Evolutionary conservation across 2,329 filamentous ascomycete genomes (phyloP), one percentile per base, ranked within the genome.

Genomic region (Alternaria hordeiaustralica): DNA sequence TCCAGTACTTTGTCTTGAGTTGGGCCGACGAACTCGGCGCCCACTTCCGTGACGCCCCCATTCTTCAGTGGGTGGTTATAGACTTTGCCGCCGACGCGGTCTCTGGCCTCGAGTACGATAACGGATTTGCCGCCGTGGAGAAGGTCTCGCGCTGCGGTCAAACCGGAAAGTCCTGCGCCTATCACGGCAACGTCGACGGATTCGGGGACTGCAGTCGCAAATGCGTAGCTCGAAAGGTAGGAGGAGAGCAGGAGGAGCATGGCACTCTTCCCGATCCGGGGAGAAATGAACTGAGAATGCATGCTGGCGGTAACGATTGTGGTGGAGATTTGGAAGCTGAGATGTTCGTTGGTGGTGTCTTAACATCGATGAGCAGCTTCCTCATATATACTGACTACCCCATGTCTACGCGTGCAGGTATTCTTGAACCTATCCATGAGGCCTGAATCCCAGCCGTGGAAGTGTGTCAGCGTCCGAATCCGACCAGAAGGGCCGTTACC

Each of bases 51-150:
- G 44, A 71, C 58, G 13, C 65, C 67, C 3, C 71, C 69, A 51
- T 71, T 72, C n/a, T 60, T 58, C 21, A 73, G 51, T 21, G 55
- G 62, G 10, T 60, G 23, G 26, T 71, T 73, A 21, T 61, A 84
- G 0, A 83, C 86, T 73, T 87, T 87, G 7, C 86, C 86, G 0
- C 86, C 85, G 0, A 87, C 83, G 0, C 84, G 80, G 44, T 85
- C 79, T 5, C 82, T 78, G 2, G 85, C 85, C 66, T 87, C 86
- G 2, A 87, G 73, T 0, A 87, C 78, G 0, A 82, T 60, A n/a
- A 78, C 76, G 0, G 79, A 79, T 6, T 84, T 70, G 1, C 82
- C 82, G 0, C 78, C 78, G 1, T 71, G 55, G 5, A 79, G 70
- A 3, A 84, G 10, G 82, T 77, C 18, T 78, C 81, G 18, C 1